Percentiles rank a stretch among this genome's conserved stretches.
These are phyloP conservation scores for Eucalyptus albens DNA, from an alignment of 345 rosid genomes.

Conservation along the genomic window DNA sequence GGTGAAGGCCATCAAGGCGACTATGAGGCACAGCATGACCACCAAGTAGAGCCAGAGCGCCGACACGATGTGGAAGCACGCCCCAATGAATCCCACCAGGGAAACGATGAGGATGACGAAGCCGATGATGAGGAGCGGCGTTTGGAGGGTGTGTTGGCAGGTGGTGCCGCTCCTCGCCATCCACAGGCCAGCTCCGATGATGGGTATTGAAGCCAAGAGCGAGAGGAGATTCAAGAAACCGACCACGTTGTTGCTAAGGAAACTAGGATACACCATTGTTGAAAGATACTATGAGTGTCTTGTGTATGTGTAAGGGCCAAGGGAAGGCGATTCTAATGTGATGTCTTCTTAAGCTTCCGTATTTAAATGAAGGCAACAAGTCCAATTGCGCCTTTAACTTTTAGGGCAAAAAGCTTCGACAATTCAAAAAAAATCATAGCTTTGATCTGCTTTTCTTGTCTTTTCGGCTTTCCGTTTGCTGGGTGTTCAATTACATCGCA, in stretches of 20 bases:
- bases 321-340: background rate
- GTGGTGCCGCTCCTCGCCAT: conserved; percentile 72
- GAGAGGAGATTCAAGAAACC: conserved; percentile 80
- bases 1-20: conserved; percentile 48
- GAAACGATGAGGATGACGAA: conserved; percentile 62
- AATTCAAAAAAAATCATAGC: background rate
- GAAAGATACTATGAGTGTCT: background rate
- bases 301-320: background rate
- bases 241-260: conserved; percentile 58
- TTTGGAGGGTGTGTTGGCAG: conserved; percentile 80
- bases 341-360: background rate
- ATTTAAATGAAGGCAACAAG: background rate
- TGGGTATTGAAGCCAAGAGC: conserved; percentile 69
- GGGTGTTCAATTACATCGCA: background rate
- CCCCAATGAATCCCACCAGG: conserved; percentile 82
- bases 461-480: background rate
- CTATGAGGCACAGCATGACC: conserved; percentile 69
- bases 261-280: background rate
- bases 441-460: background rate
- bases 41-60: conserved; percentile 86
- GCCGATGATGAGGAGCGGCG: conserved; percentile 69
- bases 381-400: background rate
- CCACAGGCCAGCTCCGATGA: conserved; percentile 88
- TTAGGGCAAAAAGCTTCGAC: background rate
- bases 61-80: conserved; percentile 74